These are phyloP conservation scores for Camellia lanceoleosa DNA, from an alignment of 148 eudicot species.

Conservation along the genomic window DNA sequence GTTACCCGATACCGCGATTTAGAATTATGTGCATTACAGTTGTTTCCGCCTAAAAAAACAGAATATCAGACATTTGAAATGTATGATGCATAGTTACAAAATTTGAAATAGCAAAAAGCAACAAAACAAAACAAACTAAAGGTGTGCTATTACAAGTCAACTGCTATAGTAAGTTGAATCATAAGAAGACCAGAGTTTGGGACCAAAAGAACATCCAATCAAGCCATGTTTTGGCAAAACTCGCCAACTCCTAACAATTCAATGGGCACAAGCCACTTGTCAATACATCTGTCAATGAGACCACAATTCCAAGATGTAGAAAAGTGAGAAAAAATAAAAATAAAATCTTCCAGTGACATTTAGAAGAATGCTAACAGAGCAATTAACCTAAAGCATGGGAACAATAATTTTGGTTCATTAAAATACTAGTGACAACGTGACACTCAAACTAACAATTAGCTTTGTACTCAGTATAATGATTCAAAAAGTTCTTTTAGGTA, in stretches of 20 bases:
- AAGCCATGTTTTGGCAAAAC: neutral
- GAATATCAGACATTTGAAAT: no score
- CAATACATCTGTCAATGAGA: neutral
- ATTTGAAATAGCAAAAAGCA: no score
- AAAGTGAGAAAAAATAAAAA: neutral
- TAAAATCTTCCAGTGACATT: neutral
- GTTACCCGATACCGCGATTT: no score
- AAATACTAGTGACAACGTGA: neutral
- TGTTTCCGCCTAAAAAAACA: no score
- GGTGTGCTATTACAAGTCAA: no score
- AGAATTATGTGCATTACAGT: no score
- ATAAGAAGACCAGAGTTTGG: no score
- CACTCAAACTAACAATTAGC: neutral
- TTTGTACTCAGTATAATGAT: neutral
- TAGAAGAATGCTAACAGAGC: neutral
- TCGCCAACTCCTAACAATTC: neutral
- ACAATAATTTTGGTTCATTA: constrained; percentile 14
- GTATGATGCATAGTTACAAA: no score
- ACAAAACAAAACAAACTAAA: no score
- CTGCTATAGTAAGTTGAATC: no score
- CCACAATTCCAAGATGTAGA: neutral
- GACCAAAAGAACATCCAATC: constrained; percentile 1
- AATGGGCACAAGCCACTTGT: neutral
- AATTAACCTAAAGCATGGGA: neutral
- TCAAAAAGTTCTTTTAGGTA: neutral